phyloP scores from a whole-genome alignment of 176 grass and related monocot species.

The Musa schizocarpa region DNA sequence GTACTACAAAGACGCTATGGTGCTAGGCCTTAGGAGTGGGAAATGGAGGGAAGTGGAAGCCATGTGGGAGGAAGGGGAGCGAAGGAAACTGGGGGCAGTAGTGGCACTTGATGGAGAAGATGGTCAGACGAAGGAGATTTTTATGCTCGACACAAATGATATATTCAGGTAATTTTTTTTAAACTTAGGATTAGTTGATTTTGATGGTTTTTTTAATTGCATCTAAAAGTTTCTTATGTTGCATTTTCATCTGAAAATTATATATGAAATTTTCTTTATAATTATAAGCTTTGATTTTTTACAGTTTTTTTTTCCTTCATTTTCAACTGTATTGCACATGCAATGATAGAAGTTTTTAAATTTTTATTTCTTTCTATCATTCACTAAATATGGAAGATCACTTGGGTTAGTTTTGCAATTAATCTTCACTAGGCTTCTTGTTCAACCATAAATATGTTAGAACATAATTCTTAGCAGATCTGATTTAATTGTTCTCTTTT shows the following conservation, averaged over 20 bases:
- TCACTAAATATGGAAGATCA: too few species aligned
- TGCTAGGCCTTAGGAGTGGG: conserved; percentile 52
- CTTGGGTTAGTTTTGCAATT: too few species aligned
- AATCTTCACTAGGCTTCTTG: too few species aligned
- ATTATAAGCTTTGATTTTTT: not conserved
- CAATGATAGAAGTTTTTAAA: too few species aligned
- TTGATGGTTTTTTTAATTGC: not conserved
- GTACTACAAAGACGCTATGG: conserved; percentile 68
- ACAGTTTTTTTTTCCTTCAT: too few species aligned
- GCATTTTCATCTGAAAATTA: not conserved
- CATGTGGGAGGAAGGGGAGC: conserved; percentile 81
- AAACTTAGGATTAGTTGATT: not conserved
- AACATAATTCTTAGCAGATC: too few species aligned
- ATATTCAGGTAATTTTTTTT: conserved; percentile 47
- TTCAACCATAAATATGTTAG: too few species aligned
- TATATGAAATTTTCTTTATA: not conserved
- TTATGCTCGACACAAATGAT: conserved; percentile 54
- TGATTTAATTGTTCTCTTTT: too few species aligned
- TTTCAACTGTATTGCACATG: too few species aligned
- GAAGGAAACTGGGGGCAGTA: conserved; percentile 46
- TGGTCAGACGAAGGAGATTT: conserved; percentile 45
- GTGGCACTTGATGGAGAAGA: conserved; percentile 39
- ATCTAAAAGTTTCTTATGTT: not conserved
- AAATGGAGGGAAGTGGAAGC: conserved; percentile 64
- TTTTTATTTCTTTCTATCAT: too few species aligned